phyloP scores from a whole-genome alignment of 1,284 basidiomycete species.

The Ustilago crameri region DNA sequence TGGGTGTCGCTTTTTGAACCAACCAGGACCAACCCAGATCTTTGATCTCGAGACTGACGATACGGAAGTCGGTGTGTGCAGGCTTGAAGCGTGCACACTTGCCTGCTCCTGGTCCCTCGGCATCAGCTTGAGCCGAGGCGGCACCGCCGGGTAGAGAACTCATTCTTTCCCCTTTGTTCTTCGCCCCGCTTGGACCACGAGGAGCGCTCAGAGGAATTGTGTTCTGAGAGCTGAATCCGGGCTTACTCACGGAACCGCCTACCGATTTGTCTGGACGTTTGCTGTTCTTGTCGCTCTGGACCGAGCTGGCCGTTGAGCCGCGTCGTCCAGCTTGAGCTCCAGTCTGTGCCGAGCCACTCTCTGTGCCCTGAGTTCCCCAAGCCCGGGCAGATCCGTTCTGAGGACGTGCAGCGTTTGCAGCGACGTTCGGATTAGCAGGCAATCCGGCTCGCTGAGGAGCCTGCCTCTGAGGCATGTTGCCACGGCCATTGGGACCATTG shows the following conservation, averaged over 20 bases:
- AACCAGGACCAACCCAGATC: slow-evolving; percentile 56
- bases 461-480: slow-evolving; percentile 8
- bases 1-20: slow-evolving; percentile 9
- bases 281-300: slow-evolving; percentile 27
- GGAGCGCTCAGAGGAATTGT: slow-evolving; percentile 39
- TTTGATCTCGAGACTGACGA: slow-evolving; percentile 50
- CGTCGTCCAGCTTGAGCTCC: slow-evolving; percentile 13
- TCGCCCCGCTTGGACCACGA: slow-evolving; percentile 27
- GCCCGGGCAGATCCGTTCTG: slow-evolving; percentile 20
- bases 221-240: slow-evolving; percentile 37
- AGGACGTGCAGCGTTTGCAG: slow-evolving; percentile 14
- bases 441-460: slow-evolving; percentile 18
- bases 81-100: slow-evolving; percentile 15
- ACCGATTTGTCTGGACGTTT: slow-evolving; percentile 1
- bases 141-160: background rate
- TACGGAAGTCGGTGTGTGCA: slow-evolving; percentile 54
- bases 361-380: slow-evolving; percentile 9
- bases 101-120: slow-evolving; percentile 7
- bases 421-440: slow-evolving; percentile 25
- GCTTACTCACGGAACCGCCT: slow-evolving; percentile 11
- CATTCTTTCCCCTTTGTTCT: slow-evolving; percentile 15
- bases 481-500: slow-evolving; percentile 20
- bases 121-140: background rate
- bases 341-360: background rate
- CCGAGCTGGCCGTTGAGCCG: slow-evolving; percentile 27